phyloP scores from a whole-genome alignment of 2,329 filamentous ascomycete species.

The Madurella fahalii region DNA sequence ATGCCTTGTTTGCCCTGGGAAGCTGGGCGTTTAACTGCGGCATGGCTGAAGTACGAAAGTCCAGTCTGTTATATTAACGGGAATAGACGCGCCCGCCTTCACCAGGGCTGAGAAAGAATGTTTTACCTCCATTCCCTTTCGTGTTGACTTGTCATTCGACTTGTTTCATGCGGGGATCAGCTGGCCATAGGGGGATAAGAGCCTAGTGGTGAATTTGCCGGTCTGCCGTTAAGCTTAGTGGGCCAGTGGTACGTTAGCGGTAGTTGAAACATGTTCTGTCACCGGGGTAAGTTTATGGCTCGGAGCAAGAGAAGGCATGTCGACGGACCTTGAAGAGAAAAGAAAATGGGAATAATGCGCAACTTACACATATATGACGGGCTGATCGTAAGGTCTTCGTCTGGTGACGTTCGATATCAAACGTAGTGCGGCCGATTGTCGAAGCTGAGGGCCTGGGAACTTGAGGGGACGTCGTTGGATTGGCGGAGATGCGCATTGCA shows the following conservation, averaged over 20 bases:
- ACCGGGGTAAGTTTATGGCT: too few species aligned
- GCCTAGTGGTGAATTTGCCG: too few species aligned
- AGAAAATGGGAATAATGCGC: too few species aligned
- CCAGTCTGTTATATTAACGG: not conserved
- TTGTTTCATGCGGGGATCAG: constrained; percentile 16
- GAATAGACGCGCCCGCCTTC: not conserved
- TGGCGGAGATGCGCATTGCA: constrained; percentile 4
- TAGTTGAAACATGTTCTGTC: too few species aligned
- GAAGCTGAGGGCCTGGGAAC: not conserved
- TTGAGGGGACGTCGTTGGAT: not conserved
- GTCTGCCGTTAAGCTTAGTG: too few species aligned
- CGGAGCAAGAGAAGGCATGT: not conserved
- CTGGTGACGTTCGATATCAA: not conserved
- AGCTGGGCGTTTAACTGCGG: not conserved
- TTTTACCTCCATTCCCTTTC: not conserved
- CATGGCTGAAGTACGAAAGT: too few species aligned
- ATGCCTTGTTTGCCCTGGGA: constrained; percentile 27
- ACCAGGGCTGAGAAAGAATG: not conserved
- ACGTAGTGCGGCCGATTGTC: too few species aligned
- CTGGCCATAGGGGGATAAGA: constrained; percentile 1
- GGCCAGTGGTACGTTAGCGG: too few species aligned
- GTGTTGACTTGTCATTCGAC: constrained; percentile 15
- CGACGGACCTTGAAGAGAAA: not conserved
- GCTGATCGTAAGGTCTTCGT: too few species aligned
- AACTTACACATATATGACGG: too few species aligned